Percentiles rank a stretch among this genome's conserved stretches.
Conservation (phyloP, 1,284 basidiomycete genomes). For the Pascua guehoae region DNA sequence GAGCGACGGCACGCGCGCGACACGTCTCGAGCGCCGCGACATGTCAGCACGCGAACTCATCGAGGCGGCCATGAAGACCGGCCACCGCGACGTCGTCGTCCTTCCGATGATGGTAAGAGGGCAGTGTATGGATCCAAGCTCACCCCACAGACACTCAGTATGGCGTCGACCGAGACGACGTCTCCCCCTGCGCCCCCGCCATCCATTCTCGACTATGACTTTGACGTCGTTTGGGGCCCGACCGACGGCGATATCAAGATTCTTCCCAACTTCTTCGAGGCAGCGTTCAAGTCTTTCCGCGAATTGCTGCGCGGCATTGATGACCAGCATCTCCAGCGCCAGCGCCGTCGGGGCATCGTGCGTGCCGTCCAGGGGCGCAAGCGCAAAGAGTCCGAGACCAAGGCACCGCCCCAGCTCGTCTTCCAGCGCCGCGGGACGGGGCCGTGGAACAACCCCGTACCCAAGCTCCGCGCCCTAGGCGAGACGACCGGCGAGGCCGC, state of each 20-base stretch:
- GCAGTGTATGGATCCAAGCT: not conserved
- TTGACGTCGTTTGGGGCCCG: conserved; percentile 39
- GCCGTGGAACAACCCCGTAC: conserved; percentile 31
- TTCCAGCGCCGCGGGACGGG: conserved; percentile 20
- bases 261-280: conserved; percentile 40
- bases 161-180: conserved; percentile 35
- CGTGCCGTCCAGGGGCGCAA: not conserved
- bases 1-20: conserved; percentile 26
- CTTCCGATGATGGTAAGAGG: conserved; percentile 37
- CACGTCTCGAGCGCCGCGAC: conserved; percentile 22
- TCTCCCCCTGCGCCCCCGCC: conserved; percentile 6
- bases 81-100: conserved; percentile 30
- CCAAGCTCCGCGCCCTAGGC: conserved; percentile 74
- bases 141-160: conserved; percentile 31
- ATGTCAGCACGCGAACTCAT: conserved; percentile 29
- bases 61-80: conserved; percentile 21
- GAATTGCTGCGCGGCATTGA: conserved; percentile 37
- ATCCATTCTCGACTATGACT: conserved; percentile 36
- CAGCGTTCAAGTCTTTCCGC: conserved; percentile 32
- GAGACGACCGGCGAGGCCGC: conserved; percentile 80
- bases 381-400: conserved; percentile 5
- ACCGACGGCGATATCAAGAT: conserved; percentile 42
- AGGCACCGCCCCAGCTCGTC: conserved; percentile 6
- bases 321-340: conserved; percentile 32
- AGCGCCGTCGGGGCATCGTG: conserved; percentile 27